Conservation (phyloP, 345 rosid genomes). For the Populus nigra region DNA sequence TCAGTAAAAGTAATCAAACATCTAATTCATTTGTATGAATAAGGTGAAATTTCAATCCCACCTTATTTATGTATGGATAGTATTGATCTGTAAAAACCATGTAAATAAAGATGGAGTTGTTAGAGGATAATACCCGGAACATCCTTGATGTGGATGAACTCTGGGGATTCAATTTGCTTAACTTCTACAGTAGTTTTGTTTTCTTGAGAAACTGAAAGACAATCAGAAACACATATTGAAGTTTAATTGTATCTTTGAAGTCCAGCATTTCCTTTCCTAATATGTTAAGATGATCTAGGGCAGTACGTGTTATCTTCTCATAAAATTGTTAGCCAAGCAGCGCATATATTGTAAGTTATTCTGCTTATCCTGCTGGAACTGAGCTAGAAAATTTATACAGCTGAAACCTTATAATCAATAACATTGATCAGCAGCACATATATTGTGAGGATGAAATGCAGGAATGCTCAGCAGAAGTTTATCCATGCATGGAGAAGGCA, state of each 20-base stretch:
- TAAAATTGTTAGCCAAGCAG: neutral
- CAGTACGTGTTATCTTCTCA: neutral
- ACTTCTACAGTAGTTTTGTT: neutral
- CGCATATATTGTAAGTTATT: neutral
- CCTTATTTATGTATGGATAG: neutral
- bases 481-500: too few relatives aligned
- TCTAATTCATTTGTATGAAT: conserved; percentile 9
- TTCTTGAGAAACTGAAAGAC: neutral
- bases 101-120: neutral
- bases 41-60: neutral
- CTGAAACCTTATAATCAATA: neutral
- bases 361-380: neutral
- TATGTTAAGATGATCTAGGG: neutral
- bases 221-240: neutral
- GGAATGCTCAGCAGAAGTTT: too few relatives aligned
- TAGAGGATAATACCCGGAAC: neutral
- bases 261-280: too few relatives aligned
- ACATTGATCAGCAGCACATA: too few relatives aligned
- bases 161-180: neutral
- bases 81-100: neutral
- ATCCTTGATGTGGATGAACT: neutral
- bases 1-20: neutral
- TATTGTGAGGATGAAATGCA: too few relatives aligned
- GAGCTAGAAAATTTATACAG: neutral
- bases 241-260: too few relatives aligned